These are phyloP conservation scores for Ceratobasidium sp. DNA, from an alignment of 1,284 basidiomycete species.

Conservation along the genomic window DNA sequence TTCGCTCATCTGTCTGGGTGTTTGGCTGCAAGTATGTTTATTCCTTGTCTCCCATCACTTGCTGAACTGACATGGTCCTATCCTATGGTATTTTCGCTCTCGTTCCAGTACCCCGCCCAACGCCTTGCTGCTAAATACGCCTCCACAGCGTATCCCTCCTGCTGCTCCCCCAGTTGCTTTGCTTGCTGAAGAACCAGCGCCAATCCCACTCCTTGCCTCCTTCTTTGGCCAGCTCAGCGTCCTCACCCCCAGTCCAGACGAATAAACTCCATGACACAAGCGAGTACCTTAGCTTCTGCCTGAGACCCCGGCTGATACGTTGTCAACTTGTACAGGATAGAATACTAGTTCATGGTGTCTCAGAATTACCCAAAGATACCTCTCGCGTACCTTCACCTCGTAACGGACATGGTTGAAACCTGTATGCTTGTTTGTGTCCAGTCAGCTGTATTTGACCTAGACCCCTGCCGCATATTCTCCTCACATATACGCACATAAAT, in stretches of 20 bases:
- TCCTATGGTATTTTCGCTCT: not conserved
- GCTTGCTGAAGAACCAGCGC: not conserved
- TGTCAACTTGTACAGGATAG: not conserved
- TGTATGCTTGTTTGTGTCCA: no score
- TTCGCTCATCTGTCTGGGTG: no score
- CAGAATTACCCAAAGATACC: no score
- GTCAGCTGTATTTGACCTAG: no score
- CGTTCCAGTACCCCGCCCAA: not conserved
- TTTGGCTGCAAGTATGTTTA: no score
- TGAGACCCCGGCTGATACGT: not conserved
- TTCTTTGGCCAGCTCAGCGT: not conserved
- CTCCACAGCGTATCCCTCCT: not conserved
- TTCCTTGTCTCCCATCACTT: no score
- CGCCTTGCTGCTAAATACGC: not conserved
- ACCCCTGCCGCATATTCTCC: no score
- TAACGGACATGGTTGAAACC: no score
- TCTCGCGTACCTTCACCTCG: no score
- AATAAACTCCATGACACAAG: not conserved
- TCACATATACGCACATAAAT: no score
- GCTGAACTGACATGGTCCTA: no score
- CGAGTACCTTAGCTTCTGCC: not conserved
- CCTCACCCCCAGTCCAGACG: not conserved
- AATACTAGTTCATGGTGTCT: no score
- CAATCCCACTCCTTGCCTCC: not conserved
- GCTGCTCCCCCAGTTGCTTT: not conserved